These are phyloP conservation scores for Metarhizium rileyi DNA, from an alignment of 2,329 filamentous ascomycete species.

Conservation along the genomic window DNA sequence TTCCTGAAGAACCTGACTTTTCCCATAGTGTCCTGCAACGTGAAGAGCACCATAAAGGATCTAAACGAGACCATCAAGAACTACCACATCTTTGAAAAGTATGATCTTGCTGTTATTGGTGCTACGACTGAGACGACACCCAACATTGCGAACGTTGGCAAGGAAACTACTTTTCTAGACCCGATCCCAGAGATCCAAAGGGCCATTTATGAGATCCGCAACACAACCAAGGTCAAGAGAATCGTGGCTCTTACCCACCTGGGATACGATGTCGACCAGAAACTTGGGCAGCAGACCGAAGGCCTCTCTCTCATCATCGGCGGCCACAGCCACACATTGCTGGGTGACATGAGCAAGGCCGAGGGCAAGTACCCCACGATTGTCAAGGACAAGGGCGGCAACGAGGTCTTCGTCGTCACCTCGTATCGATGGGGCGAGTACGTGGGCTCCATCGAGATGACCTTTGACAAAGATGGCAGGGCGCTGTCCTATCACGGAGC, in stretches of 20 bases:
- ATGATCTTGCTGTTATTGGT: conserved; percentile 53
- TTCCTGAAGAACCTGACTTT: conserved; percentile 57
- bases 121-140: conserved; percentile 34
- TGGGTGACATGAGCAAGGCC: conserved; percentile 49
- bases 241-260: conserved; percentile 60
- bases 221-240: conserved; percentile 51
- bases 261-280: conserved; percentile 54
- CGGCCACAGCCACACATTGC: conserved; percentile 49
- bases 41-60: conserved; percentile 47
- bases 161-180: conserved; percentile 48
- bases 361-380: conserved; percentile 56
- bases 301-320: conserved; percentile 61
- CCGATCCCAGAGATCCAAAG: conserved; percentile 48
- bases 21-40: conserved; percentile 53
- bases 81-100: conserved; percentile 53
- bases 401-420: conserved; percentile 60
- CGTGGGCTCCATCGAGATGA: conserved; percentile 56
- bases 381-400: conserved; percentile 47
- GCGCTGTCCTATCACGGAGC: conserved; percentile 53
- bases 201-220: conserved; percentile 51
- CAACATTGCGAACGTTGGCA: conserved; percentile 47
- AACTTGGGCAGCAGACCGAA: conserved; percentile 47
- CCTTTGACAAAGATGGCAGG: conserved; percentile 50
- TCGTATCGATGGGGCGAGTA: conserved; percentile 62
- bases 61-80: conserved; percentile 56